Conservation (phyloP, 495 filamentous ascomycete species). For the Hypoxylon trugodes region DNA sequence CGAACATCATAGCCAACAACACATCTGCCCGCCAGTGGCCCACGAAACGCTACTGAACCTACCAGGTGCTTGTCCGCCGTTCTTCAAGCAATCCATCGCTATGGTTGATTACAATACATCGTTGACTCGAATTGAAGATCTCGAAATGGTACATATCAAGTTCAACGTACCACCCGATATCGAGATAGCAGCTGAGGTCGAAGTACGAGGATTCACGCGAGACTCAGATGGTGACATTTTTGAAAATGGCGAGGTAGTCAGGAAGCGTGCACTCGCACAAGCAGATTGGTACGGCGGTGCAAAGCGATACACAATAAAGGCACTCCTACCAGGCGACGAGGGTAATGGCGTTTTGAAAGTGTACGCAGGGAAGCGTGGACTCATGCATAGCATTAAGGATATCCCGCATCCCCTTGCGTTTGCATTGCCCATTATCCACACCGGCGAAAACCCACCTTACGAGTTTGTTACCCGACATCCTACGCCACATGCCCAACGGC, state of each 20-base stretch:
- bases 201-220: constrained; percentile 77
- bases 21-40: constrained; percentile 87
- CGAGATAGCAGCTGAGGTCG: constrained; percentile 93
- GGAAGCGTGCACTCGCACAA: constrained; percentile 87
- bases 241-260: constrained; percentile 87
- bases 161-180: constrained; percentile 87
- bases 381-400: constrained; percentile 95
- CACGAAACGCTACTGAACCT: constrained; percentile 84
- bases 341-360: constrained; percentile 90
- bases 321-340: constrained; percentile 87
- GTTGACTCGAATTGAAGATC: constrained; percentile 81
- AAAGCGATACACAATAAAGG: constrained; percentile 93
- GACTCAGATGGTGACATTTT: constrained; percentile 92
- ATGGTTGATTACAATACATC: constrained; percentile 93
- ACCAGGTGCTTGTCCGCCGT: constrained; percentile 84
- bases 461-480: constrained; percentile 93
- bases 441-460: constrained; percentile 90
- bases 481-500: constrained; percentile 93
- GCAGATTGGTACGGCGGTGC: constrained; percentile 87
- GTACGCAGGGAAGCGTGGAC: constrained; percentile 89
- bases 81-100: constrained; percentile 80
- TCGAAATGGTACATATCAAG: constrained; percentile 91
- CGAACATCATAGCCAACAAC: constrained; percentile 83
- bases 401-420: constrained; percentile 93
- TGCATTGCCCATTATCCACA: constrained; percentile 89